Conservation (phyloP, 2,329 filamentous ascomycete species). For the Thelonectria rubi region DNA sequence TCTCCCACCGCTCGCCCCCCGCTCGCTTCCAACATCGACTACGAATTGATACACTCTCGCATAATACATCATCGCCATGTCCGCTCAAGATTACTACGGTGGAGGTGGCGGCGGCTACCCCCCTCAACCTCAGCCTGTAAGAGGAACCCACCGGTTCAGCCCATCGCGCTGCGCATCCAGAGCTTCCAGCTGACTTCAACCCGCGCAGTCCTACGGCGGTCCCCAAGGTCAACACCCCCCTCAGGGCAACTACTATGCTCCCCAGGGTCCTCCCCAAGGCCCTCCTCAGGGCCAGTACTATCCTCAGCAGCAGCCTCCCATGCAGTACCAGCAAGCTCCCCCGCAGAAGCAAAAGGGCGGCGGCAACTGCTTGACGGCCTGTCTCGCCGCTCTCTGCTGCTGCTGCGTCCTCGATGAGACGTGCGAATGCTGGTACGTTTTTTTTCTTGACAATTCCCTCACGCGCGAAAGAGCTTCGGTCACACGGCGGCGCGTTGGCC, state of each 20-base stretch:
- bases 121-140: constrained; percentile 53
- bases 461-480: background rate
- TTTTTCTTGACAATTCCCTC: background rate
- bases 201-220: constrained; percentile 44
- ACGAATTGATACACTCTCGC: background rate
- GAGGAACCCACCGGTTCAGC: constrained; percentile 23
- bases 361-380: constrained; percentile 56
- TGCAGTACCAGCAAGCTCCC: constrained; percentile 55
- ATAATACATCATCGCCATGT: constrained; percentile 44
- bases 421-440: constrained; percentile 58
- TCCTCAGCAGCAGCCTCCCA: constrained; percentile 50
- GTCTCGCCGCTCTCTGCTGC: constrained; percentile 60
- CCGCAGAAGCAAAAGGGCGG: constrained; percentile 48
- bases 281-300: constrained; percentile 47
- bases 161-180: background rate
- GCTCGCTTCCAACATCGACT: background rate
- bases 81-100: constrained; percentile 53
- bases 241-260: constrained; percentile 28
- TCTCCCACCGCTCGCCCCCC: background rate
- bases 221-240: constrained; percentile 43
- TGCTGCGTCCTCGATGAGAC: constrained; percentile 61
- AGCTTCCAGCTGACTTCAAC: constrained; percentile 25
- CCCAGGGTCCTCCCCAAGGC: constrained; percentile 42
- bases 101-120: constrained; percentile 46
- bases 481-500: constrained; percentile 12